Base-by-base conservation (phyloP, 345 rosid species). In the Balakata baccata region DNA sequence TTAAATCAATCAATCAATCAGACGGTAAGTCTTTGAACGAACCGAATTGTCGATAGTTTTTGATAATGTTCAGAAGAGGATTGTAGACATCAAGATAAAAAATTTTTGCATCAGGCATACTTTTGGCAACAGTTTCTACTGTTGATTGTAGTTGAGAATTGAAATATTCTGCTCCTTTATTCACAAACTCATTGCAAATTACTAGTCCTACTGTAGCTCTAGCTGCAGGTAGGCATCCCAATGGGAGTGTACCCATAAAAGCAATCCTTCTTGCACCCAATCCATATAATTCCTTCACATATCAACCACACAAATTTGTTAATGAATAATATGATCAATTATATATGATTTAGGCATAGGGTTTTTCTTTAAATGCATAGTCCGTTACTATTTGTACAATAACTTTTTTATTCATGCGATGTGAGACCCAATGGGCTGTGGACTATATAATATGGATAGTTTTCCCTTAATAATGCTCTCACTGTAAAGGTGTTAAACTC, bases 181-280 rank as follows among this genome's bases (percentile, higher is more conserved):
- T n/a, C n/a, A n/a, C n/a, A 20, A 3, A 6, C 0, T 43, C 71
- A 29, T 12, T 11, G 53, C 79, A 81, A 5, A 34, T 3, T 9
- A 45, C 0, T 11, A 62, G 69, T 43, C 76, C 79, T 3, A 18
- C 45, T 1, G 43, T 2, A 11, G 65, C 65, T 34, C 4, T 61
- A 4, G 39, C 22, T 56, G 6, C 3, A 3, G 79, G 81, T 0
- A 77, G 18, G 64, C 78, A 74, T 67, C 81, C 84, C 64, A 77
- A 22, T 6, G 81, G 77, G 4, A 75, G 10, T 38, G 76, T 52
- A 46, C 74, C 51, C 37, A 81, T 22, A 45, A 56, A 37, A 0
- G 51, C 74, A 16, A 77, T 51, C 8, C 37, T 71, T 45, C 84
- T 23, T 22, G 72, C 84, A 22, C 81, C 84, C 22, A 77, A 13